phyloP scores from a whole-genome alignment of 305 asterid species.

The Solanum hybrid region DNA sequence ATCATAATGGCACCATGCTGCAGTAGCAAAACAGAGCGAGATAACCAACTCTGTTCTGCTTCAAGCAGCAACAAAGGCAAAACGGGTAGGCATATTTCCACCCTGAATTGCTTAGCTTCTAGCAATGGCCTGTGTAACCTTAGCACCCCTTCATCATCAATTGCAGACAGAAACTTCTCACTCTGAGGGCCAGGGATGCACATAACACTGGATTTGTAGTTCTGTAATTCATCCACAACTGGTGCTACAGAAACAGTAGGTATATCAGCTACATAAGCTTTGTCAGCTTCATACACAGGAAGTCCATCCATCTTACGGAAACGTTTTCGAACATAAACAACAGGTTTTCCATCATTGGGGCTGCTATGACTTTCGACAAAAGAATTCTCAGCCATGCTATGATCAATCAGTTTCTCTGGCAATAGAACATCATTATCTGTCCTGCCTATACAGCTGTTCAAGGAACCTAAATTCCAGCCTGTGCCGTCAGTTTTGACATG shows the following conservation, averaged over 20 bases:
- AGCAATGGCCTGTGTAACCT: slow-evolving; percentile 23
- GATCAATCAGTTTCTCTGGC: slow-evolving; percentile 22
- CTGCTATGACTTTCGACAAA: slow-evolving; percentile 28
- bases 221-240: slow-evolving; percentile 15
- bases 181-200: slow-evolving; percentile 14
- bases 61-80: slow-evolving; percentile 29
- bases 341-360: slow-evolving; percentile 23
- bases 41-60: slow-evolving; percentile 28
- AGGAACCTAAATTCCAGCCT: slow-evolving; percentile 22
- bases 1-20: slow-evolving; percentile 55
- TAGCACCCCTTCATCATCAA: slow-evolving; percentile 37
- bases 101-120: slow-evolving; percentile 33
- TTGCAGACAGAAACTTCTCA: slow-evolving; percentile 28
- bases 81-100: slow-evolving; percentile 35
- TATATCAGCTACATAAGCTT: slow-evolving; percentile 22
- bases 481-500: slow-evolving; percentile 34
- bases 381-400: slow-evolving; percentile 25
- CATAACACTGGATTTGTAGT: slow-evolving; percentile 8
- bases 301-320: slow-evolving; percentile 24
- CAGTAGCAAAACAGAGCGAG: slow-evolving; percentile 42
- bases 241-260: slow-evolving; percentile 14
- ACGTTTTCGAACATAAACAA: slow-evolving; percentile 75
- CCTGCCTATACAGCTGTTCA: slow-evolving; percentile 19
- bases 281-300: slow-evolving; percentile 29
- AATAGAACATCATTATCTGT: slow-evolving; percentile 29